Percentiles rank a stretch among this genome's conserved stretches.
phyloP scores from a whole-genome alignment of 2,329 filamentous ascomycete genomes.

The Cladorrhinum sp. region DNA sequence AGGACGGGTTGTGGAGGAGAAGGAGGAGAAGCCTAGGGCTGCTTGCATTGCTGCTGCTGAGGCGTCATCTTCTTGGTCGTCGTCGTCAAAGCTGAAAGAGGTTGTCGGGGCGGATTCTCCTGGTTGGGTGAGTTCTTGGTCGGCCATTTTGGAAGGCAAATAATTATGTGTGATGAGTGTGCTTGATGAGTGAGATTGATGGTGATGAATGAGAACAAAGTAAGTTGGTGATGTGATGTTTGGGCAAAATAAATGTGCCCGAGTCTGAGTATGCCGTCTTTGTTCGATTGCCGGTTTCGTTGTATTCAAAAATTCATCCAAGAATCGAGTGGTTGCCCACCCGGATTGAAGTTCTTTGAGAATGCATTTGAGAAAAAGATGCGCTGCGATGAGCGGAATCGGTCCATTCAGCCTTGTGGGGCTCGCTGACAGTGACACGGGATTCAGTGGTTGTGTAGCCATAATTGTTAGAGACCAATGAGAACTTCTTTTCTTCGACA shows the following conservation, averaged over 20 bases:
- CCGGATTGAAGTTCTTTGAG: background rate
- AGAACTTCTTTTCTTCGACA: background rate
- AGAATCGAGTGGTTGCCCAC: too few species aligned
- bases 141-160: conserved; percentile 1
- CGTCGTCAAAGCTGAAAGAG: conserved; percentile 18
- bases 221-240: background rate
- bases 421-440: conserved; percentile 4
- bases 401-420: conserved; percentile 23
- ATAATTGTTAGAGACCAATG: background rate
- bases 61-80: conserved; percentile 28
- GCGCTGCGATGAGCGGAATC: background rate
- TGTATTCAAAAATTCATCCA: background rate
- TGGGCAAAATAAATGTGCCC: background rate
- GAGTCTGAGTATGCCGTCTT: background rate
- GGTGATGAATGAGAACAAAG: background rate
- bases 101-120: background rate
- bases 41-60: conserved; percentile 59
- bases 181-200: background rate
- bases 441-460: conserved; percentile 1
- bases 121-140: background rate
- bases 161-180: background rate
- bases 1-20: conserved; percentile 44
- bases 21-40: conserved; percentile 71
- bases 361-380: background rate
- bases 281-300: background rate